A percentile compares a stretch with the other conserved stretches of the same genome.
Evolutionary conservation across 371 early-diverging fungal genomes (phyloP).

Genomic region (Mucor circinelloides): DNA sequence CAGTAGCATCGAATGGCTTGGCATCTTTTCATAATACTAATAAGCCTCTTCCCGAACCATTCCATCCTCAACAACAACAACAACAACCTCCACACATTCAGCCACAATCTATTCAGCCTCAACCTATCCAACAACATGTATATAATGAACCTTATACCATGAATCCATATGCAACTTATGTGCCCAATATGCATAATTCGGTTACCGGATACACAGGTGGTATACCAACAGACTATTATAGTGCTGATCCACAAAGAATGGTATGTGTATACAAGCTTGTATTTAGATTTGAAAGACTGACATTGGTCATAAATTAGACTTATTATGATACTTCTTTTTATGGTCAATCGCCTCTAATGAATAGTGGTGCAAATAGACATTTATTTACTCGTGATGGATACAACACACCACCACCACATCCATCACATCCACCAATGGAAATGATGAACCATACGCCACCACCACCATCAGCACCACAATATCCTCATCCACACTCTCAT

Average conservation of each 20-base stretch:
- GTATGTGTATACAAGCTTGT: constrained; percentile 8
- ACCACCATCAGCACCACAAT: background rate
- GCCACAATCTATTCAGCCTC: background rate
- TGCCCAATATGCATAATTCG: background rate
- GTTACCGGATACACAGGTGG: background rate
- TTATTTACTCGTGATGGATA: constrained; percentile 15
- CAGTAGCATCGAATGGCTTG: background rate
- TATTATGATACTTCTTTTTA: constrained; percentile 24
- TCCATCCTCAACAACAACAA: constrained; percentile 1
- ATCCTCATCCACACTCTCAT: background rate
- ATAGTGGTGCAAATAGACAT: background rate
- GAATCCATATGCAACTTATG: background rate
- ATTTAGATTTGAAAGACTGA: background rate
- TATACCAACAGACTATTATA: constrained; percentile 7
- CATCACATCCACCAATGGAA: constrained; percentile 5
- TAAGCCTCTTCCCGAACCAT: background rate
- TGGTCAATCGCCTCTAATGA: constrained; percentile 16
- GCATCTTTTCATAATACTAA: background rate
- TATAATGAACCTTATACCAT: background rate
- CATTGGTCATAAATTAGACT: constrained; percentile 7
- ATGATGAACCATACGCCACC: background rate
- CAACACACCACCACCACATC: constrained; percentile 7
- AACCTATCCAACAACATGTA: background rate
- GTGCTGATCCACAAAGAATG: constrained; percentile 44
- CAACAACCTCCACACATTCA: background rate